Conservation (phyloP, 2,329 filamentous ascomycete genomes). For the Fusarium aywerte region DNA sequence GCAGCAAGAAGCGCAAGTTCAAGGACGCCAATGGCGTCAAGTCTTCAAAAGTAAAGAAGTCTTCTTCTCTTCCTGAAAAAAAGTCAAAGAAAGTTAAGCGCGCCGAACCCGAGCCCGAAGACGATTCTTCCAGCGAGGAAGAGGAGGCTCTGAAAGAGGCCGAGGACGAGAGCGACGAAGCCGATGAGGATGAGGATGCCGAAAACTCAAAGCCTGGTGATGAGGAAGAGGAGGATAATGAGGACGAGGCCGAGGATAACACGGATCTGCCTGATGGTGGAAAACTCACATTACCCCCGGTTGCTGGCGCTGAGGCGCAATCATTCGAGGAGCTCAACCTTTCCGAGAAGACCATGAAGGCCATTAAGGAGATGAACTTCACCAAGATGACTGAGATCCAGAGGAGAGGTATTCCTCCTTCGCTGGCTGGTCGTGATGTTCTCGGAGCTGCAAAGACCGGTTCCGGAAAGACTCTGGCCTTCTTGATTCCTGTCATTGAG, state of each 20-base stretch:
- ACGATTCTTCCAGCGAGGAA: constrained; percentile 44
- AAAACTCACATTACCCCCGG: constrained; percentile 63
- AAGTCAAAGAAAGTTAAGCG: constrained; percentile 59
- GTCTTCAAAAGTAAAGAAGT: constrained; percentile 39
- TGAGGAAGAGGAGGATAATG: constrained; percentile 44
- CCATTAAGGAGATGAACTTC: constrained; percentile 91
- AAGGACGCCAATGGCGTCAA: constrained; percentile 50
- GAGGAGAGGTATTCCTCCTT: constrained; percentile 83
- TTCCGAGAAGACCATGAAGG: constrained; percentile 87
- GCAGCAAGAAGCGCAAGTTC: constrained; percentile 59
- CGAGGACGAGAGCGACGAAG: constrained; percentile 44
- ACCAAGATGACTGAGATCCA: constrained; percentile 97
- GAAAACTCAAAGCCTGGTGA: constrained; percentile 47
- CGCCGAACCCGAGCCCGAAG: constrained; percentile 46
- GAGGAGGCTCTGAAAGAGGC: constrained; percentile 46
- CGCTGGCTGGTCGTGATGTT: constrained; percentile 90
- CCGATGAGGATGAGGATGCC: constrained; percentile 47
- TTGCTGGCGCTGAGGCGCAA: constrained; percentile 67
- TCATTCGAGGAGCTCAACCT: constrained; percentile 85
- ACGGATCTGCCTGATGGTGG: constrained; percentile 53
- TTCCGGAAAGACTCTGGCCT: constrained; percentile 94
- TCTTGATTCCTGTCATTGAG: constrained; percentile 93
- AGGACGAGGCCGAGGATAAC: constrained; percentile 46
- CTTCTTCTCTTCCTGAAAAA: constrained; percentile 46
- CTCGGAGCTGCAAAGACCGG: constrained; percentile 96